Base-by-base conservation (phyloP, 2,329 filamentous ascomycete species). In the Arthrocladium fulminans region DNA sequence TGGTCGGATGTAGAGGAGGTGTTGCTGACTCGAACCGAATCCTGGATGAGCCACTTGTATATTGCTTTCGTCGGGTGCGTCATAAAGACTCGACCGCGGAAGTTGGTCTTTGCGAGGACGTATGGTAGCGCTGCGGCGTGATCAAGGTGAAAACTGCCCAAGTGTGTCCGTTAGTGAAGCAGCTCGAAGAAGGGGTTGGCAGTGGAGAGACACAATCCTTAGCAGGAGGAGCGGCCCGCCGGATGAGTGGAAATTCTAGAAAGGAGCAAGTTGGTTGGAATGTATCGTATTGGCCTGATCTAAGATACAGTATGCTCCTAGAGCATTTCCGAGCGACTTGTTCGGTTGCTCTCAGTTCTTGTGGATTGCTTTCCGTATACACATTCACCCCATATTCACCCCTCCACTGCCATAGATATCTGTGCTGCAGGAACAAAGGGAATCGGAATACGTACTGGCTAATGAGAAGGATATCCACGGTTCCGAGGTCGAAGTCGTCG, bases 21-120 rank as follows among this genome's bases (percentile, higher is more conserved):
- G 74, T 74, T 92, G 76, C 60, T 86, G 24, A 98, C 89, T 51
- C 92, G 83, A 38, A 98, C 87, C 57, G 88, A 94, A 68, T 98
- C 92, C 67, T 95, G 88, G 54, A 97, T 96, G 45, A 97, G 80
- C 90, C 92, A 97, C 70, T 97, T 97, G 77, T 98, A 98, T 65
- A 98, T 98, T 59, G 92, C 92, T 67, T 98, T 97, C 40, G 92
- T 98, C 1, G 92, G 88, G 72, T 98, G 92, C 45, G 92, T 98
- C 90, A 97, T 98, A 72, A 96, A 97, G 52, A 97, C 90, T 19
- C 89, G 82, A 42, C 92, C 92, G 56, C 86, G 84, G 73, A 98
- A 98, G 67, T 96, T 96, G 30, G 92, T 97, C 72, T 98, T 98
- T 56, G 90, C 86, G 56, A 98, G 78, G 51, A 98, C 92, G 65